phyloP scores from a whole-genome alignment of 805 yeast species.

The Wickerhamiella spandovensis region DNA sequence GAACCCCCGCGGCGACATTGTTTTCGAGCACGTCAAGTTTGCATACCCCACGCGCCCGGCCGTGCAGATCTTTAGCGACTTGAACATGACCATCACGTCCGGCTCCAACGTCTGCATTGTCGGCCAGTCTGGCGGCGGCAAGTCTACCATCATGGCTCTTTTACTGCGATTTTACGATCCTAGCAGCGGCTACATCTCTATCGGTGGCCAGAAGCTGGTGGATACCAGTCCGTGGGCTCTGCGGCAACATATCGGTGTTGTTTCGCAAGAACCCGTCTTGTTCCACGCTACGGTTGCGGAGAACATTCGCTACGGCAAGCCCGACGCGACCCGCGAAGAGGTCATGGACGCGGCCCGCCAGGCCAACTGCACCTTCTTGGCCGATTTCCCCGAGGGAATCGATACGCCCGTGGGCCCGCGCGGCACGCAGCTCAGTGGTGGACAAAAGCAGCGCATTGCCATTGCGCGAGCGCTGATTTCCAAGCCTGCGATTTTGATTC shows the following conservation, averaged over 20 bases:
- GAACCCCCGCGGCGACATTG: conserved; percentile 31
- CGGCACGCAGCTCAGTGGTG: conserved; percentile 84
- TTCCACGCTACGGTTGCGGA: conserved; percentile 78
- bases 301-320: conserved; percentile 64
- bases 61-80: conserved; percentile 45
- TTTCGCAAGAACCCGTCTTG: conserved; percentile 82
- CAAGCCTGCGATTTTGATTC: conserved; percentile 63
- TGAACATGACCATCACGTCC: conserved; percentile 48
- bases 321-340: conserved; percentile 42
- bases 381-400: conserved; percentile 66
- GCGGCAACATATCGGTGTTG: conserved; percentile 71
- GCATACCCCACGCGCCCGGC: conserved; percentile 76
- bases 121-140: conserved; percentile 96
- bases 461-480: conserved; percentile 75
- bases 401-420: conserved; percentile 78
- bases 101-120: conserved; percentile 90
- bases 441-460: conserved; percentile 88
- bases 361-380: conserved; percentile 68
- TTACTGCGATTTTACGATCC: conserved; percentile 79
- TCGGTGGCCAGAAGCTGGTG: conserved; percentile 52
- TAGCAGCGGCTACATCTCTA: conserved; percentile 41
- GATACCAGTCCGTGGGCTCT: conserved; percentile 58
- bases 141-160: conserved; percentile 73
- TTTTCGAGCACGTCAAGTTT: conserved; percentile 51
- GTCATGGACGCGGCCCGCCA: conserved; percentile 48